Base-by-base conservation (phyloP, 2,329 filamentous ascomycete species). In the Alternaria atra region DNA sequence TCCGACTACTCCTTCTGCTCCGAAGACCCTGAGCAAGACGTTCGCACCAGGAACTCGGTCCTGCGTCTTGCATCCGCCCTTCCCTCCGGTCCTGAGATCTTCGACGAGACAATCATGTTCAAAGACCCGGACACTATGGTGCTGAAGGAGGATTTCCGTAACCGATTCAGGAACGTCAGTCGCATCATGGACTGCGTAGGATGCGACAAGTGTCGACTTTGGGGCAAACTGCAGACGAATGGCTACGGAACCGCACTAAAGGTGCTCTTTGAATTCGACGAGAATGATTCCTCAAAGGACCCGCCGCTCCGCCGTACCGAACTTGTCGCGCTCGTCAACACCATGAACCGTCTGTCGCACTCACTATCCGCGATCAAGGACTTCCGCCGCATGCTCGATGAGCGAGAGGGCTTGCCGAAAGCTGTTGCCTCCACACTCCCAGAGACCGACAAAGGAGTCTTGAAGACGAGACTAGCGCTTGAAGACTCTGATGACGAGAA, bases 121-220 rank as follows among this genome's bases (percentile, higher is more conserved):
- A 91, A 91, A 75, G 85, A 87, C 54, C 83, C 85, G 0, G 83
- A 86, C 34, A 86, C 91, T 2, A 91, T 91, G 3, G 92, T 87
- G 2, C 82, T 99, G 58, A 99, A 98, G 79, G 94, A 98, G 76
- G 95, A 99, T 75, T 99, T 99, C 84, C 91, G 93, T 71, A 95
- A 96, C 79, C 91, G 95, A 15, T 99, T 99, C 85, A 89, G 95
- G 76, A 99, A 99, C 76, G 92, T 99, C 63, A 97, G 92, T 77
- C 89, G 95, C 40, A 86, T 98, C 66, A 99, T 99, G 95, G 95
- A 99, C 79, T 99, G 95, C 70, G 94, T 98, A 20, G 95, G 95
- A 44, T 99, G 95, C 79, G 95, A 99, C 82, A 99, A 99, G 82
- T 99, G 95, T 81, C 89, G 95, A 8, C 88, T 99, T 2, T 99